phyloP scores from a whole-genome alignment of 2,329 filamentous ascomycete genomes.

The Fusarium temperatum region DNA sequence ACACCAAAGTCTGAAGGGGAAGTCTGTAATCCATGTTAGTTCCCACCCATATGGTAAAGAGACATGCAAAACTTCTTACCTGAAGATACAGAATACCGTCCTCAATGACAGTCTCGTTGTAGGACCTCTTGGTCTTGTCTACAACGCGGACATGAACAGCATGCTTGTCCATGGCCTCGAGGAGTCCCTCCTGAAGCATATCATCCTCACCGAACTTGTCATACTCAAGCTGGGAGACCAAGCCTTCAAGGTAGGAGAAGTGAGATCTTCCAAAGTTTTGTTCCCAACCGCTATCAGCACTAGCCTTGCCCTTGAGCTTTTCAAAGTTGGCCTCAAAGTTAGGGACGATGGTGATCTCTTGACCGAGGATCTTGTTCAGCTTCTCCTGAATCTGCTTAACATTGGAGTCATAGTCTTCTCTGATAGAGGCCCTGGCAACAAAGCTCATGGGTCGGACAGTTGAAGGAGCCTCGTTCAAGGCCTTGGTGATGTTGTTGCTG shows the following conservation, averaged over 20 bases:
- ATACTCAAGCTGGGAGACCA: constrained; percentile 53
- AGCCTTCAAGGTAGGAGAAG: constrained; percentile 54
- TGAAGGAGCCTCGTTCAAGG: constrained; percentile 57
- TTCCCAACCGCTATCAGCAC: constrained; percentile 52
- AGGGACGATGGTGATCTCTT: constrained; percentile 57
- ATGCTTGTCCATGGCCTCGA: constrained; percentile 55
- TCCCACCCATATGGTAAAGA: neutral
- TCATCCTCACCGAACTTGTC: constrained; percentile 60
- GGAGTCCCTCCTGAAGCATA: constrained; percentile 58
- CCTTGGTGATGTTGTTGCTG: constrained; percentile 50
- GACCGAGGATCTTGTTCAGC: constrained; percentile 51
- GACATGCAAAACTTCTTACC: constrained; percentile 41
- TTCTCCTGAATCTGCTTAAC: constrained; percentile 50
- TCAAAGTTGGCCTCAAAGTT: constrained; percentile 57
- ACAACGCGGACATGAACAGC: constrained; percentile 58
- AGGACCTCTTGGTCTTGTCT: constrained; percentile 51
- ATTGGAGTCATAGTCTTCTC: constrained; percentile 53
- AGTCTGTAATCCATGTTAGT: constrained; percentile 41
- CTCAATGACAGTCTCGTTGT: constrained; percentile 59
- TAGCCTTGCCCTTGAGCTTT: constrained; percentile 48
- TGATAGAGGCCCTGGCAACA: constrained; percentile 53
- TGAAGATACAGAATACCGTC: constrained; percentile 61
- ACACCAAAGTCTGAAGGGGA: constrained; percentile 47
- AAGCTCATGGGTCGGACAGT: constrained; percentile 51
- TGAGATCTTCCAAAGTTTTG: constrained; percentile 52